A percentile compares a stretch with the other conserved stretches of the same genome.
phyloP scores from a whole-genome alignment of 345 rosid species.

The Aethionema arabicum region DNA sequence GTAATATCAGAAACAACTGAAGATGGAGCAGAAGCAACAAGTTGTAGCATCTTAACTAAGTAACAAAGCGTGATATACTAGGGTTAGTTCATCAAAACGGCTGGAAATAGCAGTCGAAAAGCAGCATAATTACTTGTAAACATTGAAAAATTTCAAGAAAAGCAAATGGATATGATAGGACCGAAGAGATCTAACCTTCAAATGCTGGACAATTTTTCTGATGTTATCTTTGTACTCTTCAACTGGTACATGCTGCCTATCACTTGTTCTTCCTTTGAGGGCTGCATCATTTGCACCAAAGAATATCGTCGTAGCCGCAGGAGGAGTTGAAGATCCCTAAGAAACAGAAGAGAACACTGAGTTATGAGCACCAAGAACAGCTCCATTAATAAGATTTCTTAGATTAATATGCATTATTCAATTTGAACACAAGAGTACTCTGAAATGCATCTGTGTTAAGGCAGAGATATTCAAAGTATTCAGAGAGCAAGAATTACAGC shows the following conservation, averaged over 20 bases:
- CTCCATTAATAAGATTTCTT: neutral
- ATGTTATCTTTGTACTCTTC: slow-evolving; percentile 75
- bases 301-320: slow-evolving; percentile 74
- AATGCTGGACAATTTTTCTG: slow-evolving; percentile 63
- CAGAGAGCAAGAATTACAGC: neutral
- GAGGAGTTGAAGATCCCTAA: slow-evolving; percentile 56
- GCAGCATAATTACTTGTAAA: no score
- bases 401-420: neutral
- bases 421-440: no score
- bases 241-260: slow-evolving; percentile 77
- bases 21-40: neutral
- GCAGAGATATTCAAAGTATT: neutral
- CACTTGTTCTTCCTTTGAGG: slow-evolving; percentile 63
- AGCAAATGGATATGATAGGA: neutral
- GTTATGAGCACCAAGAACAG: slow-evolving; percentile 1
- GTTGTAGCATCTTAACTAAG: neutral
- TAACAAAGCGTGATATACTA: neutral
- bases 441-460: no score
- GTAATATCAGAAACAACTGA: neutral
- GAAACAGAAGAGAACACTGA: slow-evolving; percentile 12
- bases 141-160: neutral
- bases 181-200: slow-evolving; percentile 54
- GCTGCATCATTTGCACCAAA: slow-evolving; percentile 98
- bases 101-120: neutral
- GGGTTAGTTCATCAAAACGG: neutral